phyloP scores from a whole-genome alignment of 2,329 filamentous ascomycete species.

The Leptographium flavum region DNA sequence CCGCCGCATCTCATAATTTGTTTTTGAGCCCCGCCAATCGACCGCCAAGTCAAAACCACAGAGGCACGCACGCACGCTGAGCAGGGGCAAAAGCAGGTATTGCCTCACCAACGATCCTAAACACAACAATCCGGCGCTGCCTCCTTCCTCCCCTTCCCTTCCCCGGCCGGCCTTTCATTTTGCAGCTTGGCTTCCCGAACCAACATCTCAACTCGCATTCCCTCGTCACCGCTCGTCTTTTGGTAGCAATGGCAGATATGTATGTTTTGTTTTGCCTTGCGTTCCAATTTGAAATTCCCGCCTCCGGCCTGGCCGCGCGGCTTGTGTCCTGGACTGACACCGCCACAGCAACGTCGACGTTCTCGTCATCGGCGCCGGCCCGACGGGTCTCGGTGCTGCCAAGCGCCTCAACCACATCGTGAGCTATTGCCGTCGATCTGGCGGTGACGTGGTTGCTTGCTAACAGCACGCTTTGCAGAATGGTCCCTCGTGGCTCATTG shows the following conservation, averaged over 20 bases:
- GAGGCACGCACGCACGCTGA: not conserved
- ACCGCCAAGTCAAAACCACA: not conserved
- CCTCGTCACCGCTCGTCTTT: not conserved
- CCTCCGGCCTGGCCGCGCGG: too few relatives aligned
- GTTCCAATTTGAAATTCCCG: too few relatives aligned
- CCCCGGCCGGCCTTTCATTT: not conserved
- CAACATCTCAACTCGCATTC: not conserved
- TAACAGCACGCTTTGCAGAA: slow-evolving; percentile 39
- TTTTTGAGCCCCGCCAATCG: not conserved
- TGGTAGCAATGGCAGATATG: slow-evolving; percentile 2
- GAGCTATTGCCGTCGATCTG: slow-evolving; percentile 17
- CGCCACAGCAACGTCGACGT: slow-evolving; percentile 72
- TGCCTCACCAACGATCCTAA: not conserved
- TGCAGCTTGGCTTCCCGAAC: not conserved
- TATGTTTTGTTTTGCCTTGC: not conserved
- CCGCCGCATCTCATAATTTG: not conserved
- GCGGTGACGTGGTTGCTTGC: slow-evolving; percentile 11
- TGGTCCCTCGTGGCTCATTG: slow-evolving; percentile 86
- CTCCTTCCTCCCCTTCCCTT: not conserved
- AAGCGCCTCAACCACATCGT: slow-evolving; percentile 97
- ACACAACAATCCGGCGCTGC: not conserved
- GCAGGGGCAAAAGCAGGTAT: not conserved
- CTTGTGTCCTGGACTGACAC: not conserved
- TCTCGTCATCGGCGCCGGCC: slow-evolving; percentile 93
- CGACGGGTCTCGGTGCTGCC: slow-evolving; percentile 91